These are phyloP conservation scores for Exophiala lecanii-corni DNA, from an alignment of 2,329 filamentous ascomycete genomes.

Conservation along the genomic window DNA sequence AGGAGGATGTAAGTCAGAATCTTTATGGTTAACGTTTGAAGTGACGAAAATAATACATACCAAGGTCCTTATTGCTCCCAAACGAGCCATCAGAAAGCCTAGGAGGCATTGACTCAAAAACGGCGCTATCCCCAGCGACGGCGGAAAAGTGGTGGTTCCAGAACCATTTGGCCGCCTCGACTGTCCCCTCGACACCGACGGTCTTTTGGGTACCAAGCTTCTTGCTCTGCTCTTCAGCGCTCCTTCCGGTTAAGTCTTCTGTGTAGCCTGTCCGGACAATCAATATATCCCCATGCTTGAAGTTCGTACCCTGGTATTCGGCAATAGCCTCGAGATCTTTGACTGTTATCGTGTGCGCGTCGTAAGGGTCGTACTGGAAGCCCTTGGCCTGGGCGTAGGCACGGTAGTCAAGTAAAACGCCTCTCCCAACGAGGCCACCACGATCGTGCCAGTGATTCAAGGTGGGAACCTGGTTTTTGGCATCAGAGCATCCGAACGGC, in stretches of 20 bases:
- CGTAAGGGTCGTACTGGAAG: constrained; percentile 35
- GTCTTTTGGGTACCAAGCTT: constrained; percentile 33
- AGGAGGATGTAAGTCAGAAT: too few species aligned
- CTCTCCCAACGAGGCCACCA: constrained; percentile 40
- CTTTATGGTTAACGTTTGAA: too few species aligned
- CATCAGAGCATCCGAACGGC: constrained; percentile 17
- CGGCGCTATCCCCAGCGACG: constrained; percentile 52
- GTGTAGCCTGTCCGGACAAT: constrained; percentile 64
- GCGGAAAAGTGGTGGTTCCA: constrained; percentile 56
- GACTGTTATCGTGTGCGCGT: constrained; percentile 40
- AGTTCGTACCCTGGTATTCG: constrained; percentile 47
- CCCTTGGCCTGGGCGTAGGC: constrained; percentile 38
- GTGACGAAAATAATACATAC: constrained; percentile 35
- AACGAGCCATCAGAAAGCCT: constrained; percentile 25
- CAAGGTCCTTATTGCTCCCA: constrained; percentile 35
- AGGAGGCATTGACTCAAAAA: constrained; percentile 48
- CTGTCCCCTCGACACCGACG: constrained; percentile 46
- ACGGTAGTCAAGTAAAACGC: constrained; percentile 42
- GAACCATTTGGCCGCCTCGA: constrained; percentile 50
- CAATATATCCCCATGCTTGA: constrained; percentile 59
- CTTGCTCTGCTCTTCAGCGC: constrained; percentile 30
- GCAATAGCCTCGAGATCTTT: constrained; percentile 60
- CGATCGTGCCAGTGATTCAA: constrained; percentile 32
- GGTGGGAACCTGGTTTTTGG: constrained; percentile 15
- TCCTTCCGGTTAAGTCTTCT: constrained; percentile 50